These are phyloP conservation scores for Thraustotheca clavata DNA, from an alignment of 352 stramenopile species.

Conservation along the genomic window DNA sequence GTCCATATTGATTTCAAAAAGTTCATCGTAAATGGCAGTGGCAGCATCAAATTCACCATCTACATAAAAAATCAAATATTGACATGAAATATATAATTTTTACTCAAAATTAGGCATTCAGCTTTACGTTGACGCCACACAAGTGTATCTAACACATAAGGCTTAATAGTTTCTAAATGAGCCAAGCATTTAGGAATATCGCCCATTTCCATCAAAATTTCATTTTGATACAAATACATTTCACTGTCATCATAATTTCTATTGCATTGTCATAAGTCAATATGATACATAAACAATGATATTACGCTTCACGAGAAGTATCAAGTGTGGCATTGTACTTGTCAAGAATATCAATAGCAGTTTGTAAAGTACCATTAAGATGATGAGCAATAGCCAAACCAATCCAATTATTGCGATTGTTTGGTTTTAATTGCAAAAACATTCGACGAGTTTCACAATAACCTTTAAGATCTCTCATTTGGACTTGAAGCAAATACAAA, in stretches of 20 bases:
- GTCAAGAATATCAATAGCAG: constrained; percentile 94
- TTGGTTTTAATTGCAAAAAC: constrained; percentile 91
- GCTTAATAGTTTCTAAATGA: constrained; percentile 79
- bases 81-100: neutral
- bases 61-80: constrained; percentile 20
- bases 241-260: constrained; percentile 93
- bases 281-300: neutral
- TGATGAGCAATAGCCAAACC: constrained; percentile 95
- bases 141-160: constrained; percentile 62
- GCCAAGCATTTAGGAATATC: constrained; percentile 72
- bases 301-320: constrained; percentile 25
- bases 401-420: constrained; percentile 95
- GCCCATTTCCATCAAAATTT: constrained; percentile 87
- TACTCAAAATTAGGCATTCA: constrained; percentile 48
- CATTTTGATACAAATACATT: constrained; percentile 95
- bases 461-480: constrained; percentile 84
- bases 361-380: constrained; percentile 86
- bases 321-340: constrained; percentile 91
- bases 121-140: constrained; percentile 70
- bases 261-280: neutral
- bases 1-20: constrained; percentile 85
- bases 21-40: constrained; percentile 45
- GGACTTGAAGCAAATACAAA: constrained; percentile 93
- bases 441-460: constrained; percentile 91
- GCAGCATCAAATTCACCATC: constrained; percentile 56